Evolutionary conservation across 306 rosid genomes (phyloP).

Genomic region (Pterocarpus santalinus): DNA sequence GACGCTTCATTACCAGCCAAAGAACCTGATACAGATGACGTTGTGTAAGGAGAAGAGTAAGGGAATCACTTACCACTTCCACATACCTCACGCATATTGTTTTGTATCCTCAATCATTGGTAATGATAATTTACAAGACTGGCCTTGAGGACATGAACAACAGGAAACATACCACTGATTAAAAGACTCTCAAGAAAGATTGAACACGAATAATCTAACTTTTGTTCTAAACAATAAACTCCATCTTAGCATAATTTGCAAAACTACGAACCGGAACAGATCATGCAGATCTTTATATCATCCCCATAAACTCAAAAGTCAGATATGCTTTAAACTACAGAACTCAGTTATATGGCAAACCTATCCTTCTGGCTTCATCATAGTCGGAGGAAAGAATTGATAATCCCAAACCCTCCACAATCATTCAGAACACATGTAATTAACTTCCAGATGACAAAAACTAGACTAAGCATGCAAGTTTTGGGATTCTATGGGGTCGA

Average conservation of each 20-base stretch:
- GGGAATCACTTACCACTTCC: constrained; percentile 47
- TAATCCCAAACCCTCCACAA: too few species aligned
- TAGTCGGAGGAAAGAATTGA: too few species aligned
- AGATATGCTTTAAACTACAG: not conserved
- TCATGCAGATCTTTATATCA: not conserved
- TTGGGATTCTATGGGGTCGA: not conserved
- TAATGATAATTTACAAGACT: constrained; percentile 50
- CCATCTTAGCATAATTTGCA: not conserved
- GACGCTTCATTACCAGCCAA: constrained; percentile 6
- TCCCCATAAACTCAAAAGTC: not conserved
- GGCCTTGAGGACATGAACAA: constrained; percentile 53
- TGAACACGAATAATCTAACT: constrained; percentile 24
- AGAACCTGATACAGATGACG: too few species aligned
- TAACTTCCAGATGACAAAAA: constrained; percentile 6
- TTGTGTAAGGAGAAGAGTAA: not conserved
- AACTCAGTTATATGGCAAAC: not conserved
- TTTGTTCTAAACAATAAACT: not conserved
- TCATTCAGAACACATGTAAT: not conserved
- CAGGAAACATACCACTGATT: constrained; percentile 44
- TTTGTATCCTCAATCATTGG: constrained; percentile 53
- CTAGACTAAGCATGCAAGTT: not conserved
- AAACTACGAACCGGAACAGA: not conserved
- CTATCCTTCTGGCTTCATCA: not conserved
- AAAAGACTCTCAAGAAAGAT: constrained; percentile 40
- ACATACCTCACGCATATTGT: constrained; percentile 43